A percentile compares a stretch with the other conserved stretches of the same genome.
These are phyloP conservation scores for Naganishia antarctica DNA, from an alignment of 768 basidiomycete genomes.

Conservation along the genomic window DNA sequence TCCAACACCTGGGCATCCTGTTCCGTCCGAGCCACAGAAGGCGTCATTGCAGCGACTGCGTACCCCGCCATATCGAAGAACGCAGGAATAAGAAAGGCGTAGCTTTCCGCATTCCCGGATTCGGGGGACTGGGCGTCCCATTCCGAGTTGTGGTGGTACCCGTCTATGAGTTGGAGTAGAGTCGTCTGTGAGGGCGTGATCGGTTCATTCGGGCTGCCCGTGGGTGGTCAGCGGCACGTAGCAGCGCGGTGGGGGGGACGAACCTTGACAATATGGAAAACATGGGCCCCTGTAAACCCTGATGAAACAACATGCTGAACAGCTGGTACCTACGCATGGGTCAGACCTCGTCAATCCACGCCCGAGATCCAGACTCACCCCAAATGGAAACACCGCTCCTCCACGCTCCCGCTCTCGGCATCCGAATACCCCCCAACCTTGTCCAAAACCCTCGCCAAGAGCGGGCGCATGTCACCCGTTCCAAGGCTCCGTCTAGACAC, in stretches of 20 bases:
- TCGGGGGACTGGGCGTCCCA: constrained; percentile 20
- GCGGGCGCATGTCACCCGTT: constrained; percentile 47
- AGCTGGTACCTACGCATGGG: constrained; percentile 22
- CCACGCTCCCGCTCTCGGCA: constrained; percentile 52
- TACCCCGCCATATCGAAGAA: constrained; percentile 64
- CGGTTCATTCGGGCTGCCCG: constrained; percentile 60
- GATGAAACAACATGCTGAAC: constrained; percentile 12
- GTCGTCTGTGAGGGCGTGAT: constrained; percentile 80
- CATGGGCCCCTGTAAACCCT: constrained; percentile 1
- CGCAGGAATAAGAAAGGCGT: constrained; percentile 57
- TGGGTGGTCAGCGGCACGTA: constrained; percentile 52
- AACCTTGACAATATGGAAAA: constrained; percentile 53
- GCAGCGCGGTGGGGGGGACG: constrained; percentile 59
- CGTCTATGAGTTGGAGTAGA: constrained; percentile 81
- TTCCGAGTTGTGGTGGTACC: constrained; percentile 56
- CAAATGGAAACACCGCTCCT: constrained; percentile 25
- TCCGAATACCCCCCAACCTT: constrained; percentile 68
- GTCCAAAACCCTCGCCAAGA: constrained; percentile 67
- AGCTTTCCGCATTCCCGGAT: not conserved
- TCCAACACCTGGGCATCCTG: constrained; percentile 24
- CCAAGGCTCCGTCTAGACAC: constrained; percentile 32
- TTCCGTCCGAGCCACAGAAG: constrained; percentile 40
- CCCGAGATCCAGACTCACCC: constrained; percentile 18
- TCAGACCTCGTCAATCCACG: not conserved
- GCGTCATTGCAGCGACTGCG: constrained; percentile 56